These are phyloP conservation scores for Rhododendron ferrugineum DNA, from an alignment of 148 eudicot genomes.

Conservation along the genomic window DNA sequence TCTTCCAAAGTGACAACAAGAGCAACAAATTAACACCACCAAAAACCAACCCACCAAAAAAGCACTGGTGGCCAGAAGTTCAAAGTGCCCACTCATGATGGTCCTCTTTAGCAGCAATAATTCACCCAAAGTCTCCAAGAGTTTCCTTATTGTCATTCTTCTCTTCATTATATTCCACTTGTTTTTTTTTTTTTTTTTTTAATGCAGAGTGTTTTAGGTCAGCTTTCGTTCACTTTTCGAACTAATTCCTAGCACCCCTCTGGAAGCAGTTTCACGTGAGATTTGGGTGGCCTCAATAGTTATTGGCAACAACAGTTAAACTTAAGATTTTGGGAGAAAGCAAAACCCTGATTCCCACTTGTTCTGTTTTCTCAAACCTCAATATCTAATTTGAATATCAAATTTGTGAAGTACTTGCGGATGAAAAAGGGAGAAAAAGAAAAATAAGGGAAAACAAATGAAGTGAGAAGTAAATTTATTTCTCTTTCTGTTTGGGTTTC, in stretches of 20 bases:
- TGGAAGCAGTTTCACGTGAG: background rate
- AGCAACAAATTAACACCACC: background rate
- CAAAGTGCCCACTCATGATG: background rate
- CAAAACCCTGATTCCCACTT: background rate
- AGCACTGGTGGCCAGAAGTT: slow-evolving; percentile 4
- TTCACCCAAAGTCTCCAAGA: background rate
- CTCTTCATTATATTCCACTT: background rate
- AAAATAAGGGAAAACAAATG: background rate
- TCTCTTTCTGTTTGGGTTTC: too few species aligned
- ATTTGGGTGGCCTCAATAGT: background rate
- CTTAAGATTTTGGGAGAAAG: background rate
- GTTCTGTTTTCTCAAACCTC: background rate
- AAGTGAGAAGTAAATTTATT: background rate
- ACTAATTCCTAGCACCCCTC: background rate
- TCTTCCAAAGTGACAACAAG: background rate
- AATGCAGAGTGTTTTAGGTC: background rate
- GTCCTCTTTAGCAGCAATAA: background rate
- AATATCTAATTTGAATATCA: background rate
- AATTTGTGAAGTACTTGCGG: background rate
- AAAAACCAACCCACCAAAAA: background rate
- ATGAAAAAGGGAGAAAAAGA: background rate
- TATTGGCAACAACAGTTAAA: background rate
- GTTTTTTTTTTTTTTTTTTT: background rate
- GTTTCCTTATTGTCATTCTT: background rate
- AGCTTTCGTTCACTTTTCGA: background rate